Evolutionary conservation across 2,329 filamentous ascomycete genomes (phyloP).

Genomic region (Diaporthe sp.): DNA sequence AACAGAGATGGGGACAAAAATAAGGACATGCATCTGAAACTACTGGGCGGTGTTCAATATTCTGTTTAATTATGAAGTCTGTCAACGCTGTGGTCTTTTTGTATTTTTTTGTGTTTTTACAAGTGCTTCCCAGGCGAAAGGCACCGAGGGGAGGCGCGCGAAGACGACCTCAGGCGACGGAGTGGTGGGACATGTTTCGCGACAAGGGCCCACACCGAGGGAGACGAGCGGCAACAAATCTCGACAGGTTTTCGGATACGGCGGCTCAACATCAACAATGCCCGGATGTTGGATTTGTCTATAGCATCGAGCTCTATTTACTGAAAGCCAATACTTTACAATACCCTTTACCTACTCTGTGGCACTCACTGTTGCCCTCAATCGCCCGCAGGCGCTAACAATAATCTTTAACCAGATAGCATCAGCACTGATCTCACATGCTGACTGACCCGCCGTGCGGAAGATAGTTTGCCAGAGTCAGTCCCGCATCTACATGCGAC

Average conservation of each 20-base stretch:
- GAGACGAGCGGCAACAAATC: conserved; percentile 32
- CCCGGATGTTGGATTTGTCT: conserved; percentile 37
- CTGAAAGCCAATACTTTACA: conserved; percentile 33
- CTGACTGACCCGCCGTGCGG: background rate
- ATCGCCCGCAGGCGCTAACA: background rate
- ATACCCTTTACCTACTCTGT: background rate
- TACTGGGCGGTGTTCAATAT: conserved; percentile 55
- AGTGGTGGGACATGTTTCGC: conserved; percentile 29
- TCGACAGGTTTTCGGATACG: conserved; percentile 36
- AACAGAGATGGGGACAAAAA: conserved; percentile 33
- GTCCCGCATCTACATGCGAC: conserved; percentile 12
- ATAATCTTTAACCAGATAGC: background rate
- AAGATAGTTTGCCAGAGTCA: conserved; percentile 14
- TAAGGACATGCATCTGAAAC: conserved; percentile 36
- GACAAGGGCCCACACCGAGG: conserved; percentile 29
- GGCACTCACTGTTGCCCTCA: background rate
- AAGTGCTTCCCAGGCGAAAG: conserved; percentile 33
- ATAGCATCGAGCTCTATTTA: conserved; percentile 37
- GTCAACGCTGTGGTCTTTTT: conserved; percentile 34
- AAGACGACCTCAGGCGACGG: conserved; percentile 23
- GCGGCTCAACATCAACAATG: conserved; percentile 30
- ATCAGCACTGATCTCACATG: background rate
- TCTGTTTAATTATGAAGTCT: conserved; percentile 58
- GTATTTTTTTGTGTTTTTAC: conserved; percentile 19
- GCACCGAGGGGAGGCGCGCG: conserved; percentile 21